These are phyloP conservation scores for Taphrina populina DNA, from an alignment of 1,139 yeast species.

Conservation along the genomic window DNA sequence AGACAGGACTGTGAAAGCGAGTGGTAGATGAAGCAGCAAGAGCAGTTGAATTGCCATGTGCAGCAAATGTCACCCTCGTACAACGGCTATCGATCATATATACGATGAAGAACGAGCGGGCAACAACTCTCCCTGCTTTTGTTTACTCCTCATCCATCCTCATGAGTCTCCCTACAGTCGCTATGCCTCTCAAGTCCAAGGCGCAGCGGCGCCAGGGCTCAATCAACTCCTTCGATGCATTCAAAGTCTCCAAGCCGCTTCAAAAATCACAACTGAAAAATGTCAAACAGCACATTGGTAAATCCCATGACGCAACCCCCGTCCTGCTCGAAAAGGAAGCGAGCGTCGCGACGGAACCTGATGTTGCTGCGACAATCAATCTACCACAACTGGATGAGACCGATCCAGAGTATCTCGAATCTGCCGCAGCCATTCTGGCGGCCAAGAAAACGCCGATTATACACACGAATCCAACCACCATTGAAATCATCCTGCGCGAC, in stretches of 20 bases:
- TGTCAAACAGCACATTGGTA: neutral
- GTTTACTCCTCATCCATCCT: too few relatives aligned
- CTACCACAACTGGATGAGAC: conserved; percentile 10
- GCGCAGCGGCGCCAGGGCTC: conserved; percentile 4
- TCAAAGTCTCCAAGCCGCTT: conserved; percentile 12
- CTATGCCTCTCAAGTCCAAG: conserved; percentile 11
- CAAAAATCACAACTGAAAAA: neutral
- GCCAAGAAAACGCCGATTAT: conserved; percentile 18
- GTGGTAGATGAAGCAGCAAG: neutral
- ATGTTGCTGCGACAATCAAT: neutral
- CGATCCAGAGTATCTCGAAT: neutral
- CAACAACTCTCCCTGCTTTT: too few relatives aligned
- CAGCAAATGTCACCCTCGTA: too few relatives aligned
- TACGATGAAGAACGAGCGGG: too few relatives aligned
- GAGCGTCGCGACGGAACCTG: too few relatives aligned
- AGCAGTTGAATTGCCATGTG: too few relatives aligned
- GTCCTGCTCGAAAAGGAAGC: too few relatives aligned
- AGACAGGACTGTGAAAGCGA: neutral
- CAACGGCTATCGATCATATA: too few relatives aligned
- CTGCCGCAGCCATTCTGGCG: conserved; percentile 3
- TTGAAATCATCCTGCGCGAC: conserved; percentile 44
- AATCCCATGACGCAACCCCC: too few relatives aligned
- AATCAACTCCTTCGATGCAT: conserved; percentile 5
- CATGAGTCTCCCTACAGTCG: too few relatives aligned
- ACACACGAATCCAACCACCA: conserved; percentile 38